Evolutionary conservation across 2,329 filamentous ascomycete genomes (phyloP), one percentile per base, ranked within the genome.

Genomic region (Arthrocladium fulminans): DNA sequence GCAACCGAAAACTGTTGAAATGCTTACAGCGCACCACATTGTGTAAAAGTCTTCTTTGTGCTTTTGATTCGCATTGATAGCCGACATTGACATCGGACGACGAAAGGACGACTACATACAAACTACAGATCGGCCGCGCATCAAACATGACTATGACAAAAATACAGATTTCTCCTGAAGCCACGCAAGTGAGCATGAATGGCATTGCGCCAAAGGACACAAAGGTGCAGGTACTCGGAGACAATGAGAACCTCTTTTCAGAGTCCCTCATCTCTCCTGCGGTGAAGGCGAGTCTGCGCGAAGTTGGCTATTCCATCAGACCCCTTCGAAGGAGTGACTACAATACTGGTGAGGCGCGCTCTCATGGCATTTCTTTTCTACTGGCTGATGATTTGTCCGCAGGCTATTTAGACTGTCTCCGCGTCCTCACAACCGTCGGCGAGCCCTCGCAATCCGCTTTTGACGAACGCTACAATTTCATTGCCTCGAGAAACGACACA

Each of bases 361-460:
- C 17, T 35, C 32, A 5, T 5, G 5, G 32, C 6, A n/a, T 15
- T 6, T 35, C 6, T 15, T 7, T 35, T 6, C 10, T 7, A n/a
- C 6, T 6, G 32, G 17, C 13, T n/a, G n/a, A 9, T 35, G 32
- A 20, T 29, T n/a, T 38, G 15, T 3, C 9, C 22, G 30, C 47
- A 59, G 57, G 88, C 54, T 96, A 95, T 67, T 81, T 98, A 59
- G 88, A 95, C 63, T 90, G 92, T 52, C 74, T 98, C 55, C 81
- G 88, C 39, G 88, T 96, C 30, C 74, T 98, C 60, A 97, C 92
- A 2, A 92, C 86, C 6, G 90, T 97, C 20, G 92, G 92, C 54
- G 88, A 96, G 52, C 83, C 96, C 57, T 77, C 74, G 41, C 77
- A 85, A 64, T 77, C 80, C 51, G 75, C 80, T 52, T 97, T 90